Conservation (phyloP, 108 stramenopile genomes). For the Skeletonema menzelii region DNA sequence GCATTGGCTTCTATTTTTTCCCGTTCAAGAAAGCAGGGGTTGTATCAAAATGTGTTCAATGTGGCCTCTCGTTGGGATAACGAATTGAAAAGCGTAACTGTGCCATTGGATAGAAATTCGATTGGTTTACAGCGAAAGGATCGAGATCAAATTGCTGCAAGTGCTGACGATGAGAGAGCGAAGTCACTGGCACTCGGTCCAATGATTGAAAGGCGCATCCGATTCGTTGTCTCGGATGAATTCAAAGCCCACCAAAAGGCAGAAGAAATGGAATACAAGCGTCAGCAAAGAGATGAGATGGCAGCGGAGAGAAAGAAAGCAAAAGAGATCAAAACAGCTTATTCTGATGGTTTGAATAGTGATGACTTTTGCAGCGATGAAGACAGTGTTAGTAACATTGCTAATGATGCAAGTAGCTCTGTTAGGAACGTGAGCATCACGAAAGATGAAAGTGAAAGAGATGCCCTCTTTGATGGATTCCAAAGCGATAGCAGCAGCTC, state of each 20-base stretch:
- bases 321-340: background rate
- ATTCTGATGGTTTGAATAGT: background rate
- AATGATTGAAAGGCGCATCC: conserved; percentile 5
- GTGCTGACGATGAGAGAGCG: background rate
- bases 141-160: background rate
- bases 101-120: background rate
- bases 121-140: background rate
- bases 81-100: conserved; percentile 14
- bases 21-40: conserved; percentile 27
- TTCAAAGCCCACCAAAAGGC: background rate
- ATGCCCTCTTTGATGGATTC: conserved; percentile 22
- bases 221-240: conserved; percentile 7
- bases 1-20: conserved; percentile 61
- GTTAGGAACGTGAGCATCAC: background rate
- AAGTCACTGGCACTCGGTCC: background rate
- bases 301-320: conserved; percentile 17
- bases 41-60: conserved; percentile 13
- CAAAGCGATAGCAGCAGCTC: conserved; percentile 17
- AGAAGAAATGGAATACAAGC: conserved; percentile 2
- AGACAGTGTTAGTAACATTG: background rate
- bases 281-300: background rate
- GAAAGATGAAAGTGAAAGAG: background rate
- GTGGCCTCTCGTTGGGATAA: conserved; percentile 31
- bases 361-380: background rate
- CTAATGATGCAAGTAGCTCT: background rate